Evolutionary conservation across 2,329 filamentous ascomycete genomes (phyloP), one percentile per base, ranked within the genome.

Genomic region (Verticillium dahliae): DNA sequence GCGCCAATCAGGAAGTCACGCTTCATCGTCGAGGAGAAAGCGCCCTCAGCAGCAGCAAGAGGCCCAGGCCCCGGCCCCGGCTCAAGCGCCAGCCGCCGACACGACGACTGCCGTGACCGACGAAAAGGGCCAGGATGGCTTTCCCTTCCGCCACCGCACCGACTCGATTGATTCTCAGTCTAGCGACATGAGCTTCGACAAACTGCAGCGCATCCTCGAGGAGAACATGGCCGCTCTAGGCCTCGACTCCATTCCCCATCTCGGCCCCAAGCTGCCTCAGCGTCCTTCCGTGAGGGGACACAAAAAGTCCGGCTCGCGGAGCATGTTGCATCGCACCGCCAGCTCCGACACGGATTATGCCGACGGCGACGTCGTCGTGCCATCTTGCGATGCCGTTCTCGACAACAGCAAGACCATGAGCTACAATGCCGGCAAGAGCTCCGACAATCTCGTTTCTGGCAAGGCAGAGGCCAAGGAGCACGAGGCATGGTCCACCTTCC

Each of bases 391-490:
- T 73, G 92, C 86, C 7, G 80, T 88, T 56, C 81, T 98, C 22
- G 94, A 98, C 75, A 97, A 97, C 70, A 90, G 91, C 5, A 95
- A 94, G 75, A 96, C 93, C 0, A 79, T 97, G 68, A 86, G 88
- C 58, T 96, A 95, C 71, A 82, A 79, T 14, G 85, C 85, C 10
- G 71, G 71, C 33, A 71, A 72, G 22, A 69, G 72, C 3, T 72
- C 73, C 34, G 79, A 81, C 56, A 78, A 81, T 37, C 62, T 71
- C 3, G 71, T 77, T 2, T 71, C 75, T 55, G 77, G 75, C 58
- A 80, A 78, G 61, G 78, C 76, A 62, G 80, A 81, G 45, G 81
- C 84, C 37, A 91, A 90, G 70, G 91, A 94, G 63, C 84, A 80
- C 52, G 87, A 91, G 70, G 87, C 87, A 2, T 97, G 94, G 95